Evolutionary conservation across 2,329 filamentous ascomycete species (phyloP), one percentile per base, ranked within the genome.

Genomic region (Aspergillus calidoustus): DNA sequence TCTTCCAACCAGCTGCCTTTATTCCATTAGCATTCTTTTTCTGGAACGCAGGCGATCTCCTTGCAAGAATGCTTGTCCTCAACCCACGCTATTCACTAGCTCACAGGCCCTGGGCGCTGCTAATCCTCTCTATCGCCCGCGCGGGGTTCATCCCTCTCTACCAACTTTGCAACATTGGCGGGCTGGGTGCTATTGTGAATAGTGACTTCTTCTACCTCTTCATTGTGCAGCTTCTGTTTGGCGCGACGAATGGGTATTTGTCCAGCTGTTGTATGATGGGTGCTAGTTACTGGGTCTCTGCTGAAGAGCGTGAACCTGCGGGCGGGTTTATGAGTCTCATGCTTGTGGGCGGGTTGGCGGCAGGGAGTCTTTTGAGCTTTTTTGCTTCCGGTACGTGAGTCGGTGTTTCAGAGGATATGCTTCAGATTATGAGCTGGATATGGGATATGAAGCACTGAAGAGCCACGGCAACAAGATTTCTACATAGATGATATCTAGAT

Each of bases 241-340:
- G 95, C 2, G 71, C 93, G 43, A 91, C 88, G 9, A 98, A 94
- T 73, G 95, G 95, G 1, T 98, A 91, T 83, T 77, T 99, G 15
- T 90, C 91, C 31, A 92, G 91, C 60, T 90, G 86, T 68, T 92
- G 91, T 76, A 98, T 99, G 93, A 96, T 98, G 87, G 90, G 90
- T 1, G 90, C 93, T 0, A 87, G 86, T 0, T 87, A 91, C 67
- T 94, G 89, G 86, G 93, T 98, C 1, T 89, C 89, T 4, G 86
- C 89, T 1, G 87, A 89, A 9, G 94, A 99, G 80, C 84, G 91
- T 38, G 93, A 97, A 79, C 93, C 92, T 6, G 89, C 93, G 0
- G 95, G 94, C 51, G 92, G 91, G 1, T 98, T 98, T 75, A 98
- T 99, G 95, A 90, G 91, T 3, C 77, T 97, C 65, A 92, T 90